Conservation (phyloP, 2,329 filamentous ascomycete genomes). For the Periconia macrospinosa region DNA sequence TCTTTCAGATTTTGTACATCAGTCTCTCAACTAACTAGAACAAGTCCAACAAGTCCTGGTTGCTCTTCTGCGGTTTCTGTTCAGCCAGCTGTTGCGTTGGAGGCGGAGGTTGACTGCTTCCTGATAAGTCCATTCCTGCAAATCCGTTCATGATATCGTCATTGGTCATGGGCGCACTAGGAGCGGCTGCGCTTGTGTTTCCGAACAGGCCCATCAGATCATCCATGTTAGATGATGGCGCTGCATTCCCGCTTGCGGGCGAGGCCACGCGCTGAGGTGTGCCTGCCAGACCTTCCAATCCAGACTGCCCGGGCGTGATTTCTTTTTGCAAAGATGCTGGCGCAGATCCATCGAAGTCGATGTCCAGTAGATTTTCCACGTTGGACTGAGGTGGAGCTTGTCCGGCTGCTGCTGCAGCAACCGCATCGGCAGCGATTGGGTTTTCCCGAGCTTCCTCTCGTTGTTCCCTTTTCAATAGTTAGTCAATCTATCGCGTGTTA, state of each 20-base stretch:
- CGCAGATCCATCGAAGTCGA: constrained; percentile 91
- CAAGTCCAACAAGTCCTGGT: constrained; percentile 59
- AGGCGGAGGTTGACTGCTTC: constrained; percentile 65
- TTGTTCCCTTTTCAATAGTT: constrained; percentile 65
- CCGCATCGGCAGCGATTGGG: constrained; percentile 84
- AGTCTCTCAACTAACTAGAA: constrained; percentile 46
- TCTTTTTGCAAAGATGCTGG: constrained; percentile 81
- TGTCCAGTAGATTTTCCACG: constrained; percentile 91
- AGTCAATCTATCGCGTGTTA: not conserved
- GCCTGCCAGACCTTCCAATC: constrained; percentile 58
- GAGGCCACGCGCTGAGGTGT: constrained; percentile 72
- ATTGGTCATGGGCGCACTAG: constrained; percentile 36
- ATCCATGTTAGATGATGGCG: constrained; percentile 63
- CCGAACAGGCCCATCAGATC: constrained; percentile 76
- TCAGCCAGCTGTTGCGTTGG: constrained; percentile 59
- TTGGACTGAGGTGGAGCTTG: constrained; percentile 68
- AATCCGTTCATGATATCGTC: constrained; percentile 79
- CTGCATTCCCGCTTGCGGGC: constrained; percentile 54
- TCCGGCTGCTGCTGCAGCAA: constrained; percentile 63
- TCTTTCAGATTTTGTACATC: not conserved
- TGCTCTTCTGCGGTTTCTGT: constrained; percentile 57
- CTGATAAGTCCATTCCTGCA: constrained; percentile 74
- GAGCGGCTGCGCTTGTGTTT: constrained; percentile 39
- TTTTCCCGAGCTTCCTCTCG: constrained; percentile 90
- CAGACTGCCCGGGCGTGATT: constrained; percentile 52